phyloP scores from a whole-genome alignment of 345 rosid species.

The Cardamine occulta region DNA sequence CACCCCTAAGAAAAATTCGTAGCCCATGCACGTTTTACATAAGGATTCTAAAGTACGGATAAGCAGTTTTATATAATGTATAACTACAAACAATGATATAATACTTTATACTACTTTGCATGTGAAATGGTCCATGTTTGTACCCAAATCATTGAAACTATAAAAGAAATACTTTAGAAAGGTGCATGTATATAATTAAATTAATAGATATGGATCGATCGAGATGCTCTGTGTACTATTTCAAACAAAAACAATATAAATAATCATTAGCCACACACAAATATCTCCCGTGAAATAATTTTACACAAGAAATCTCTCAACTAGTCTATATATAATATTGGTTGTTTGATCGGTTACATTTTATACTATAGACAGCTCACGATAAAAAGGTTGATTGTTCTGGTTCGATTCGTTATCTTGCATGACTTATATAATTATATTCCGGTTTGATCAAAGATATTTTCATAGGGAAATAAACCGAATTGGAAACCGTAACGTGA shows the following conservation, averaged over 20 bases:
- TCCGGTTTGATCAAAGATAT: conserved; percentile 21
- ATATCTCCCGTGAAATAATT: conserved; percentile 15
- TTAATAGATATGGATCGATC: neutral
- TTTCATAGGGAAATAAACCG: conserved; percentile 6
- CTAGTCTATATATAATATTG: neutral
- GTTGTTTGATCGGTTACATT: neutral
- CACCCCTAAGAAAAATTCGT: neutral
- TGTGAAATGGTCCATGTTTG: conserved; percentile 29
- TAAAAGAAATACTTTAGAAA: neutral
- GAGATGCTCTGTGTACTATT: conserved; percentile 1
- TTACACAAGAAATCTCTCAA: conserved; percentile 12
- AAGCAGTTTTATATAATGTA: neutral
- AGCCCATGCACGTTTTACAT: conserved; percentile 36
- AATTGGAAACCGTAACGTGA: neutral
- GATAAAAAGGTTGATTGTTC: conserved; percentile 3
- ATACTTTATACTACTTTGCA: neutral
- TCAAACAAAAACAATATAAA: conserved; percentile 10
- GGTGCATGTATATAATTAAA: neutral
- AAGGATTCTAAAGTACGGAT: conserved; percentile 9
- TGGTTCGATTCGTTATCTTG: conserved; percentile 13
- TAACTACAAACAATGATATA: neutral
- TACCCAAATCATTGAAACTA: conserved; percentile 15
- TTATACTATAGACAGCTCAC: conserved; percentile 17
- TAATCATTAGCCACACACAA: neutral
- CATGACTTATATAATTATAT: neutral